Conservation (phyloP, 2,329 filamentous ascomycete genomes). For the Cordyceps militaris region DNA sequence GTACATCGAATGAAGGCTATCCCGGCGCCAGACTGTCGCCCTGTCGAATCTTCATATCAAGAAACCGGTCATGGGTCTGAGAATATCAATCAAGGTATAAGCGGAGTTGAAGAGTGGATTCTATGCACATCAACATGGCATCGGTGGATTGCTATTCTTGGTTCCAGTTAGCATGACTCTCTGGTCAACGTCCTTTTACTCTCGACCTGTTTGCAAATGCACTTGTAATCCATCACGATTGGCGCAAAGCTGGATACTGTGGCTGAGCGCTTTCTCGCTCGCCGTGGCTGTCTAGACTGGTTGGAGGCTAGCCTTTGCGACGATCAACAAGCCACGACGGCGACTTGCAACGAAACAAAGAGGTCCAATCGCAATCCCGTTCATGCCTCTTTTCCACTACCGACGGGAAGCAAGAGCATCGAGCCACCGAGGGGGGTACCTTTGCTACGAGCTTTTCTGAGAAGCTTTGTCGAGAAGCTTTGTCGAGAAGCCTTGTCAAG, state of each 20-base stretch:
- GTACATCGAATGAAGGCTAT: not conserved
- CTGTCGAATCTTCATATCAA: not conserved
- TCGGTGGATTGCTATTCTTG: not conserved
- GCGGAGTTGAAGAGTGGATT: not conserved
- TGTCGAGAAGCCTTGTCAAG: not conserved
- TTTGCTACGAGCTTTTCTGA: not conserved
- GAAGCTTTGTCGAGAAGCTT: not conserved
- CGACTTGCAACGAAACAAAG: not conserved
- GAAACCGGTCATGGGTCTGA: not conserved
- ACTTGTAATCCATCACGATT: not conserved
- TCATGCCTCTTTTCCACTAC: not conserved
- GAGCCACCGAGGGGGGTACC: not conserved
- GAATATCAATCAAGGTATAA: slow-evolving; percentile 1
- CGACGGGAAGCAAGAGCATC: not conserved
- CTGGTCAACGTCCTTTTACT: not conserved
- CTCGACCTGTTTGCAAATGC: not conserved
- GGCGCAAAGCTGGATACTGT: not conserved
- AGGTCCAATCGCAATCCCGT: not conserved
- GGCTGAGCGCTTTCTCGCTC: not conserved
- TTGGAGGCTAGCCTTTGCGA: not conserved
- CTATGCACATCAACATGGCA: not conserved
- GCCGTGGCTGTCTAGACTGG: not conserved
- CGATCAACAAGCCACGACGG: not conserved
- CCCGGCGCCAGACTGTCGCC: not conserved
- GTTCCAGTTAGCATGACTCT: not conserved